Evolutionary conservation across 371 early-diverging fungal genomes (phyloP).

Genomic region (Rhizomucor pusillus): DNA sequence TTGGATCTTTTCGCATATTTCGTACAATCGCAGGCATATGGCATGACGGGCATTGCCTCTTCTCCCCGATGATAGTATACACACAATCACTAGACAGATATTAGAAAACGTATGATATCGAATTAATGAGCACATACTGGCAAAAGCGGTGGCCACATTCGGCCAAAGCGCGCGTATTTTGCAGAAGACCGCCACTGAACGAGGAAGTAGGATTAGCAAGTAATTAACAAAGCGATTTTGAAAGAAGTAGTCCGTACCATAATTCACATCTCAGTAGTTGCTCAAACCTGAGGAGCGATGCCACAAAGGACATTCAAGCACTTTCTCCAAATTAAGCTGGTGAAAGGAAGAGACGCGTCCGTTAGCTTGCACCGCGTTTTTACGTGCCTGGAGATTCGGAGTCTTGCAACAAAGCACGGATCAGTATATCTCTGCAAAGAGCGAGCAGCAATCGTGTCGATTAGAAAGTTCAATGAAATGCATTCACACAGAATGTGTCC

Average conservation of each 20-base stretch:
- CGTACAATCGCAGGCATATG: slow-evolving; percentile 21
- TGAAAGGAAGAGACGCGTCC: no score
- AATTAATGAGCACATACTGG: slow-evolving; percentile 6
- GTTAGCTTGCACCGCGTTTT: no score
- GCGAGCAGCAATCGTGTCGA: no score
- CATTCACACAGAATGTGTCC: no score
- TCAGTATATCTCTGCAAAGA: no score
- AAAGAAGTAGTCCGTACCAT: slow-evolving; percentile 10
- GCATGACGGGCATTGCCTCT: slow-evolving; percentile 20
- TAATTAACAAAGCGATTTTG: background rate
- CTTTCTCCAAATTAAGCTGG: background rate
- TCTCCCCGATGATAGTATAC: slow-evolving; percentile 10
- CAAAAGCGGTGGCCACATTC: slow-evolving; percentile 33
- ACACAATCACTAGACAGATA: slow-evolving; percentile 14
- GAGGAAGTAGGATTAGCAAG: background rate
- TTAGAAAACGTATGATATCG: slow-evolving; percentile 5
- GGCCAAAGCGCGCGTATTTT: slow-evolving; percentile 11
- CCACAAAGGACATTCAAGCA: slow-evolving; percentile 9
- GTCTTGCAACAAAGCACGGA: no score
- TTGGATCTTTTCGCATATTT: slow-evolving; percentile 21
- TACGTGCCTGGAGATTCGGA: no score
- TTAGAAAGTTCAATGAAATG: no score
- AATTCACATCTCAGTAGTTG: slow-evolving; percentile 13
- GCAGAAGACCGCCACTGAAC: slow-evolving; percentile 10
- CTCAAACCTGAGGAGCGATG: slow-evolving; percentile 13